Percentiles rank a stretch among this genome's conserved stretches.
phyloP scores from a whole-genome alignment of 805 yeast genomes.

The Candida berthetii region DNA sequence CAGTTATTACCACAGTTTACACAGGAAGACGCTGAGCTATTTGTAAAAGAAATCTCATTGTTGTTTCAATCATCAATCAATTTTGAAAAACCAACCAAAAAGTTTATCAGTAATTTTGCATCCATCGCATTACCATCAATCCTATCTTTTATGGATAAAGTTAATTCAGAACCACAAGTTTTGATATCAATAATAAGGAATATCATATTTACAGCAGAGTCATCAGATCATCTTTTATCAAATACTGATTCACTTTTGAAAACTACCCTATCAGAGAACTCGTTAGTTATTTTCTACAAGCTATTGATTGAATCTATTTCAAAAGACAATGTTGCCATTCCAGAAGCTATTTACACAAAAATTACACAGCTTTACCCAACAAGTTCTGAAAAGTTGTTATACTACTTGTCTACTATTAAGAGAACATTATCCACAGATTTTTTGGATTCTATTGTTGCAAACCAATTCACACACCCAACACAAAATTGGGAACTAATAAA shows the following conservation, averaged over 20 bases:
- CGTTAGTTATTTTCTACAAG: constrained; percentile 24
- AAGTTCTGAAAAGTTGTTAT: constrained; percentile 36
- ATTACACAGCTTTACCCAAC: constrained; percentile 32
- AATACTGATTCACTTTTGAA: constrained; percentile 27
- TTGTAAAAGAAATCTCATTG: constrained; percentile 4
- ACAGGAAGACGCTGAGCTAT: not conserved
- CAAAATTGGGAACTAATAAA: constrained; percentile 41
- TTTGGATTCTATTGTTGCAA: constrained; percentile 35
- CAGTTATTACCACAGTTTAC: constrained; percentile 8
- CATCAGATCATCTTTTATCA: constrained; percentile 15
- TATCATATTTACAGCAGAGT: constrained; percentile 22
- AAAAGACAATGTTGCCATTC: constrained; percentile 23
- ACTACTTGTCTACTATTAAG: constrained; percentile 40
- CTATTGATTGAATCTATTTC: constrained; percentile 23
- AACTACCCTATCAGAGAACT: constrained; percentile 7
- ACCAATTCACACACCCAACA: constrained; percentile 42
- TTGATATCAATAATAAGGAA: constrained; percentile 16
- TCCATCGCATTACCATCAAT: constrained; percentile 12
- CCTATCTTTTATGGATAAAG: constrained; percentile 3
- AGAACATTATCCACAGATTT: constrained; percentile 50
- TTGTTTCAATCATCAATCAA: constrained; percentile 9
- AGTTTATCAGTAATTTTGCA: constrained; percentile 11
- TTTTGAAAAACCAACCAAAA: constrained; percentile 12
- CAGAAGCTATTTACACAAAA: constrained; percentile 43
- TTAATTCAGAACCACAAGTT: constrained; percentile 1